A percentile compares a stretch with the other conserved stretches of the same genome.
Evolutionary conservation across 352 stramenopile species (phyloP).

Genomic region (Phytophthora sp.): DNA sequence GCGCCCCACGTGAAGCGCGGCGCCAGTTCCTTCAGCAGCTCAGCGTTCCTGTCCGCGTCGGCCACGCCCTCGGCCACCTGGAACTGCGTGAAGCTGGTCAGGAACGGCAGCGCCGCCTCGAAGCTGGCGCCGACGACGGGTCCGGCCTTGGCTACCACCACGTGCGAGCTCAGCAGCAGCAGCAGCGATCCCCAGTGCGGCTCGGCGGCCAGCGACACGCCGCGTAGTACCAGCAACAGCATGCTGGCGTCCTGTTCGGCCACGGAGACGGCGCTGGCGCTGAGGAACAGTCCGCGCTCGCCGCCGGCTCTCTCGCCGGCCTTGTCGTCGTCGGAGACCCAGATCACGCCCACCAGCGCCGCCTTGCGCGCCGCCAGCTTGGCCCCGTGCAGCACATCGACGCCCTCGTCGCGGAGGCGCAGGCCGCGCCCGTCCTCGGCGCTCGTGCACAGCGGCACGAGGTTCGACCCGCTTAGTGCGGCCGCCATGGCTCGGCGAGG

Average conservation of each 20-base stretch:
- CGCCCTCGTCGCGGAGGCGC: constrained; percentile 46
- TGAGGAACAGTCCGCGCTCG: constrained; percentile 68
- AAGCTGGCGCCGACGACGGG: constrained; percentile 51
- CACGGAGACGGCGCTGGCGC: constrained; percentile 42
- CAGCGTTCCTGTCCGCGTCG: constrained; percentile 39
- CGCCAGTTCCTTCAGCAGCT: constrained; percentile 56
- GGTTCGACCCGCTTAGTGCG: constrained; percentile 17
- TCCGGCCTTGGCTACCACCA: constrained; percentile 47
- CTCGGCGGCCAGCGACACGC: constrained; percentile 54
- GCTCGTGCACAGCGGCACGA: constrained; percentile 71
- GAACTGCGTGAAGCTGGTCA: constrained; percentile 54
- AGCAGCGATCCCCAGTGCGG: constrained; percentile 73
- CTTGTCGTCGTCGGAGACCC: constrained; percentile 30
- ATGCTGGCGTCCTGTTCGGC: constrained; percentile 58
- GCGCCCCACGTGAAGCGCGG: constrained; percentile 71
- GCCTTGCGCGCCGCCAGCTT: constrained; percentile 57
- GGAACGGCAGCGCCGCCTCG: constrained; percentile 47
- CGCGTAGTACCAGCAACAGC: constrained; percentile 55
- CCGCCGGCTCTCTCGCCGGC: neutral
- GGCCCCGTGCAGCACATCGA: constrained; percentile 56
- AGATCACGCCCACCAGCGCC: constrained; percentile 61
- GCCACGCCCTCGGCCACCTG: constrained; percentile 37
- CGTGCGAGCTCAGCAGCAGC: constrained; percentile 62
- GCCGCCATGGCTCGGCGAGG: constrained; percentile 15
- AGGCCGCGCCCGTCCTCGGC: constrained; percentile 32